Base-by-base conservation (phyloP, 2,329 filamentous ascomycete genomes). In the Xylariaceae sp. region DNA sequence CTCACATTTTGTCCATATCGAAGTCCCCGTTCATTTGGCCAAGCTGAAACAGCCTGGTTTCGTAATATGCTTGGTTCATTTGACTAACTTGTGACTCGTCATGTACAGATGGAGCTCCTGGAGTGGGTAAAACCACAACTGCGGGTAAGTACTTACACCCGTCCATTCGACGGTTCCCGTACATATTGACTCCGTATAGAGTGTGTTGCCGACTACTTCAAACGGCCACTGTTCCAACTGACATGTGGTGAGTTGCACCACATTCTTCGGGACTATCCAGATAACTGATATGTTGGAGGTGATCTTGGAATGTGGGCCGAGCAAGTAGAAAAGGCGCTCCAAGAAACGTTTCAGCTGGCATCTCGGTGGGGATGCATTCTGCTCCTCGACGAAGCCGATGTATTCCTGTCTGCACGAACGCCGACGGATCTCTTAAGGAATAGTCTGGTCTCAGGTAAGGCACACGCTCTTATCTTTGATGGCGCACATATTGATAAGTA, bases 231-330 rank as follows among this genome's bases (percentile, higher is more conserved):
- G 5, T 57, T 58, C 15, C 57, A 54, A n/a, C 56, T 59, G 15
- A 59, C 57, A 0, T 52, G 57, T 41, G 67, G 64, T 59, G 48
- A 41, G 42, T 17, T 19, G 15, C 14, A 7, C 15, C 15, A 32
- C 5, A 15, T 44, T 14, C 6, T n/a, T n/a, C n/a, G n/a, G n/a
- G n/a, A 18, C 31, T 11, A 5, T 38, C 11, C 2, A 14, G 45
- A 18, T 33, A 14, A 2, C 45, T 50, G 43, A 50, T n/a, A 11
- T 15, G 11, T 40, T 15, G 19, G 36, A 55, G 51, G 51, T 53
- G 66, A 68, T 45, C 56, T 68, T 18, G 64, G 63, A 1, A 70
- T 70, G 19, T 70, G 62, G 7, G 57, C 64, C 0, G 48, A 47
- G 14, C 58, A 63, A 6, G 60, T 68, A 0, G 66, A 69, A 51